Base-by-base conservation (phyloP, 768 basidiomycete species). In the Cantharellus cinnabarinus region DNA sequence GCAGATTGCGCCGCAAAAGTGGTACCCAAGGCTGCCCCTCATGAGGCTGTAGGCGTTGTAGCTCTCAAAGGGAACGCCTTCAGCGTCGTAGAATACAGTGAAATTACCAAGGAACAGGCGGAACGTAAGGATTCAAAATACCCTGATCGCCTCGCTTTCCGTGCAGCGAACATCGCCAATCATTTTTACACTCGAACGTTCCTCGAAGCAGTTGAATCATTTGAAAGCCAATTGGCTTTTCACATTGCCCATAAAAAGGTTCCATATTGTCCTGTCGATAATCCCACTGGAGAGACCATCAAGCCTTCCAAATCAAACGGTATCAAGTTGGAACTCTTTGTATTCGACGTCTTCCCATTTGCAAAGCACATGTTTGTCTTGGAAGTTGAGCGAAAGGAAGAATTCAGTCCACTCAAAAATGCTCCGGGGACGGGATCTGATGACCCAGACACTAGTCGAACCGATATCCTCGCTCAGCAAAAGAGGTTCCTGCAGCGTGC, bases 161-260 rank as follows among this genome's bases (percentile, higher is more conserved):
- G 91, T 60, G 94, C 94, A 3, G 95, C 79, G 41, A 99, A 99
- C 72, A 98, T 99, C 68, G 95, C 79, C 66, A 98, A 98, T 71
- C 95, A 99, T 71, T 95, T 97, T 72, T 99, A 95, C 73, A 91
- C 91, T 44, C 84, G 85, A 40, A 69, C 75, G 35, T 98, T 86
- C 74, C 78, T 99, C 59, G 78, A 82, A 61, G 69, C 73, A 48
- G 83, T 91, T 57, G 81, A 85, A 65, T 70, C 76, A 2, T 90
- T 94, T 68, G 94, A 97, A 69, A 75, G 80, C 51, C 74, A 87
- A 60, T 86, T 99, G 71, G 83, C 91, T 10, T 97, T 87, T 80
- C 95, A 99, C 73, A 91, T 99, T 65, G 95, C 95, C 44, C 81
- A 85, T 65, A 99, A 99, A 73, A 99, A 98, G 77, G 98, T 99